Conservation (phyloP, 2,329 filamentous ascomycete genomes). For the Ophiostoma novo-ulmi region DNA sequence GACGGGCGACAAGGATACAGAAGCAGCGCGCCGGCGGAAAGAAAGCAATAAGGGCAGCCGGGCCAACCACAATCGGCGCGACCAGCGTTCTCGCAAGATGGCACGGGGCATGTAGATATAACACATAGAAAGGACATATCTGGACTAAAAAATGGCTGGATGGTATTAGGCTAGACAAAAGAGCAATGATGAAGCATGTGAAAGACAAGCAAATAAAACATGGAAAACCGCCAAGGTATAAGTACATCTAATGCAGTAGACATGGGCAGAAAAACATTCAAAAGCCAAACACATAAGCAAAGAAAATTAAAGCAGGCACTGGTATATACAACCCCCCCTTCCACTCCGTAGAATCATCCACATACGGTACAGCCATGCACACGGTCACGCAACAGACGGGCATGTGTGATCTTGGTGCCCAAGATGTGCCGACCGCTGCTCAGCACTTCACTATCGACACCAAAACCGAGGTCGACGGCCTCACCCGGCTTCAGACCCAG, state of each 20-base stretch:
- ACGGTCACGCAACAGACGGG: slow-evolving; percentile 68
- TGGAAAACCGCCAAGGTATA: slow-evolving; percentile 14
- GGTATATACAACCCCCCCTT: background rate
- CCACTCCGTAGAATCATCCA: background rate
- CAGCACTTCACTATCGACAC: slow-evolving; percentile 38
- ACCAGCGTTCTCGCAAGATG: slow-evolving; percentile 63
- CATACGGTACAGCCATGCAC: slow-evolving; percentile 63
- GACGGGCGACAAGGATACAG: slow-evolving; percentile 64
- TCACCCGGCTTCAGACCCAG: slow-evolving; percentile 49
- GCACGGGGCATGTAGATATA: slow-evolving; percentile 45
- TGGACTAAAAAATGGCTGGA: background rate
- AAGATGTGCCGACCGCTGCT: slow-evolving; percentile 57
- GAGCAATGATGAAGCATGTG: background rate
- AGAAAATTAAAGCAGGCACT: background rate
- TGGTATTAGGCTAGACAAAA: slow-evolving; percentile 4
- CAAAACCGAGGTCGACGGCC: slow-evolving; percentile 37
- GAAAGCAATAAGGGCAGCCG: slow-evolving; percentile 76
- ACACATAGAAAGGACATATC: background rate
- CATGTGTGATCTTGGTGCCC: slow-evolving; percentile 81
- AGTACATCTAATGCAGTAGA: background rate
- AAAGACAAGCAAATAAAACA: background rate
- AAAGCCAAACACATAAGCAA: background rate
- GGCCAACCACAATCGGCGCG: slow-evolving; percentile 81
- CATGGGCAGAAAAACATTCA: background rate
- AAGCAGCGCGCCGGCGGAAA: slow-evolving; percentile 66